phyloP scores from a whole-genome alignment of 441 rosid genomes.

The Theobroma grandiflorum region DNA sequence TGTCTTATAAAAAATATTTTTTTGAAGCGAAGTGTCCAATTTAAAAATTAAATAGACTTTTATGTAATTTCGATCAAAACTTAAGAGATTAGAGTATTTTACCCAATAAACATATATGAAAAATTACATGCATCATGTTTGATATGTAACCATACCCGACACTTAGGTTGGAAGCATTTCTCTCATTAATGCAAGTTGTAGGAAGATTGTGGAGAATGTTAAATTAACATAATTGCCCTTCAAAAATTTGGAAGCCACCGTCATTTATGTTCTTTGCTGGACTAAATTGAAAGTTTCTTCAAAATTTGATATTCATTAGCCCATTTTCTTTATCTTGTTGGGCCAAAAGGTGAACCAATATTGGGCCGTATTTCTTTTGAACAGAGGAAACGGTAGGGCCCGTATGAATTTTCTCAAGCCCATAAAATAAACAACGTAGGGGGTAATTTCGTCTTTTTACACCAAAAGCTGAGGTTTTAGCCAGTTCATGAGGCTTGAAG shows the following conservation, averaged over 20 bases:
- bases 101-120: too few relatives aligned
- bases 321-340: neutral
- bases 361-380: neutral
- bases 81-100: too few relatives aligned
- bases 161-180: neutral
- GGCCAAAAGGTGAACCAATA: neutral
- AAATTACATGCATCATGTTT: too few relatives aligned
- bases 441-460: constrained; percentile 33
- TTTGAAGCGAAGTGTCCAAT: too few relatives aligned
- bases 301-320: too few relatives aligned
- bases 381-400: neutral
- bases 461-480: constrained; percentile 46
- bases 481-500: constrained; percentile 26
- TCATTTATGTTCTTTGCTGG: neutral
- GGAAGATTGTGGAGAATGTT: neutral
- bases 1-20: too few relatives aligned
- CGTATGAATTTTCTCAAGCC: neutral
- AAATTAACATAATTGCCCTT: neutral
- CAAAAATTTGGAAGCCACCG: neutral
- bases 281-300: neutral
- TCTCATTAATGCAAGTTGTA: neutral
- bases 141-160: too few relatives aligned
- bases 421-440: neutral
- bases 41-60: too few relatives aligned
- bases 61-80: too few relatives aligned